A percentile compares a stretch with the other conserved stretches of the same genome.
Conservation (phyloP, 2,329 filamentous ascomycete species). For the Onygenales sp. region DNA sequence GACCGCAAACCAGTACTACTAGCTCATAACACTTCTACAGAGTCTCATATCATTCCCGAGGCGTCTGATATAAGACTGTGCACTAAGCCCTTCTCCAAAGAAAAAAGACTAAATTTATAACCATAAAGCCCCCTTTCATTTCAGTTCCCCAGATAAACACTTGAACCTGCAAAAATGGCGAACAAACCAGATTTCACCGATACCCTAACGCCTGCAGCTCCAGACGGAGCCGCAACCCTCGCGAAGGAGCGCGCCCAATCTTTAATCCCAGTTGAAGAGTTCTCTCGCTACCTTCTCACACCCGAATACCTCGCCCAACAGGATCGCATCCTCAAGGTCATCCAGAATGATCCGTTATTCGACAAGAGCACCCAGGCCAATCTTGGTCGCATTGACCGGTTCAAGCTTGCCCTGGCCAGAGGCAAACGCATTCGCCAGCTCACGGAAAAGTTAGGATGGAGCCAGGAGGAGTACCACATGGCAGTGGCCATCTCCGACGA, state of each 20-base stretch:
- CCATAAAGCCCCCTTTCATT: background rate
- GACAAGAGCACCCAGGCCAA: conserved; percentile 42
- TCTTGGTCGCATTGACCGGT: conserved; percentile 42
- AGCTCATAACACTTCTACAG: too few relatives aligned
- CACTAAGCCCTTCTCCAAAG: too few relatives aligned
- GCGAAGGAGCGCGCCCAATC: conserved; percentile 37
- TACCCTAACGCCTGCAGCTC: conserved; percentile 36
- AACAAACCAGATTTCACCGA: conserved; percentile 37
- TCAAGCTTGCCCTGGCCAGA: conserved; percentile 43
- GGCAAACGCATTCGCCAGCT: conserved; percentile 42
- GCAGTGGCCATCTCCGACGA: conserved; percentile 45
- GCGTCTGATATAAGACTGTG: too few relatives aligned
- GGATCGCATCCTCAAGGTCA: conserved; percentile 34
- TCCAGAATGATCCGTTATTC: conserved; percentile 41
- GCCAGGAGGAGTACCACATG: conserved; percentile 42
- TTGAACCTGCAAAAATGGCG: background rate
- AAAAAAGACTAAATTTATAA: too few relatives aligned
- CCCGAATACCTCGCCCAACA: conserved; percentile 42
- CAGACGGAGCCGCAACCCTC: conserved; percentile 38
- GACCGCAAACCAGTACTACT: too few relatives aligned
- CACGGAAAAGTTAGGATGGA: conserved; percentile 38
- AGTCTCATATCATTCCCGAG: too few relatives aligned
- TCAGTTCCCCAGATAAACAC: background rate
- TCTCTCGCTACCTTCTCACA: conserved; percentile 38
- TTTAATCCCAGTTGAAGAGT: conserved; percentile 32